Evolutionary conservation across 805 yeast genomes (phyloP), one percentile per base, ranked within the genome.

Genomic region (Yamadazyma nakazawae): DNA sequence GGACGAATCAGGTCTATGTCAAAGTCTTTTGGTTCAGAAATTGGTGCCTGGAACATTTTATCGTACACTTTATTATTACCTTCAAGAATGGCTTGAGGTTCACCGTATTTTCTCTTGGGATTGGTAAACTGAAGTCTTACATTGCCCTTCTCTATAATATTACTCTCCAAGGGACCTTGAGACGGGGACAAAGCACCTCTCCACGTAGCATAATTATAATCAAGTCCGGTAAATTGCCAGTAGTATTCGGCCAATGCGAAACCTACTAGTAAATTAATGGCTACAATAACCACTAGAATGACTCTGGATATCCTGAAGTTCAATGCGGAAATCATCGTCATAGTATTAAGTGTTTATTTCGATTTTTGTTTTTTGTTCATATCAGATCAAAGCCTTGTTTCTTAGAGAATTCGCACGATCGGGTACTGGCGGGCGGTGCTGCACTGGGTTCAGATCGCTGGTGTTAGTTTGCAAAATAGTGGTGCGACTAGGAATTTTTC

Each of bases 1-100:
- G 68, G 69, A 34, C 70, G 54, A 35, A 65, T 57, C 4, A 53
- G 34, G 24, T 56, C 61, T 3, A 70, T 50, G 46, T 68, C 61
- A 45, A 56, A 60, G 44, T 69, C 74, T 43, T 59, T 73, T 1
- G 88, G 88, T 54, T 79, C 83, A 24, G 46, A 39, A 19, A 82
- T 75, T 14, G 63, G 61, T 34, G 56, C 47, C 2, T 54, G 49
- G 46, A 79, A 47, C 13, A 75, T 63, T 2, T 63, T 56, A 18
- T 65, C 60, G 53, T 79, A 72, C 10, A 62, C 48, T 13, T 67
- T 49, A 47, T 61, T 64, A 55, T 81, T 80, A 17, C 42, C 53
- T 26, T 63, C 50, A 16, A 76, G 59, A 3, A 75, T 58, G 36
- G 65, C 59, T 31, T 68, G 62, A 11, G 59, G 61, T n/a, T 50